Conservation (phyloP, 345 rosid species). For the Syzygium grande region DNA sequence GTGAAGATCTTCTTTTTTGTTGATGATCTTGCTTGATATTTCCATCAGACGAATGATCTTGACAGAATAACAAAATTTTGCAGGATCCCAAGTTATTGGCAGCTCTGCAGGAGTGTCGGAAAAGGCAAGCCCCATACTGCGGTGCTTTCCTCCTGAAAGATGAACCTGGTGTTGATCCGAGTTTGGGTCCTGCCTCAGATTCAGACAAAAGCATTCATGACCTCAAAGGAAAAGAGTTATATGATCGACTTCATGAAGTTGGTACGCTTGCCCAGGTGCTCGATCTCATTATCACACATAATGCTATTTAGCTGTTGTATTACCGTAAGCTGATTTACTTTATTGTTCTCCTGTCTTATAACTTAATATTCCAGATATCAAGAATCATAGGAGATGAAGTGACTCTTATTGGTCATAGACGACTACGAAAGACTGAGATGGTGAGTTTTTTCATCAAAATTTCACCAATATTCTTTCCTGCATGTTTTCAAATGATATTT, state of each 20-base stretch:
- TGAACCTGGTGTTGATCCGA: constrained; percentile 66
- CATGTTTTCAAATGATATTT: not conserved
- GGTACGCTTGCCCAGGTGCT: constrained; percentile 96
- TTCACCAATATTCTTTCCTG: not conserved
- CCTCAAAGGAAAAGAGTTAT: constrained; percentile 78
- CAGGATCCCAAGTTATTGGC: constrained; percentile 92
- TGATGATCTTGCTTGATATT: not conserved
- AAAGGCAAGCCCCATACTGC: constrained; percentile 95
- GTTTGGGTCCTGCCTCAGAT: constrained; percentile 47
- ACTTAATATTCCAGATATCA: constrained; percentile 51
- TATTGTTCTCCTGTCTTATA: not conserved
- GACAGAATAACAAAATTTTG: not conserved
- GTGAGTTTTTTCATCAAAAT: constrained; percentile 23
- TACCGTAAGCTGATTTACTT: not conserved
- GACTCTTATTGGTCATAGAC: constrained; percentile 86
- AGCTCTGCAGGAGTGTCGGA: constrained; percentile 87
- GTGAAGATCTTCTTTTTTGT: not conserved
- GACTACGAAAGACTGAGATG: constrained; percentile 91
- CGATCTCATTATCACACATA: not conserved
- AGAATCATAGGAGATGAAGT: constrained; percentile 92
- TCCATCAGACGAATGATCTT: not conserved
- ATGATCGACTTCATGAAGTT: constrained; percentile 82
- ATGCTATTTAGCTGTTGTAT: not conserved
- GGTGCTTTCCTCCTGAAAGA: constrained; percentile 98
- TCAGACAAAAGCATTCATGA: constrained; percentile 58